Base-by-base conservation (phyloP, 805 yeast genomes). In the Sungouiella blattae region DNA sequence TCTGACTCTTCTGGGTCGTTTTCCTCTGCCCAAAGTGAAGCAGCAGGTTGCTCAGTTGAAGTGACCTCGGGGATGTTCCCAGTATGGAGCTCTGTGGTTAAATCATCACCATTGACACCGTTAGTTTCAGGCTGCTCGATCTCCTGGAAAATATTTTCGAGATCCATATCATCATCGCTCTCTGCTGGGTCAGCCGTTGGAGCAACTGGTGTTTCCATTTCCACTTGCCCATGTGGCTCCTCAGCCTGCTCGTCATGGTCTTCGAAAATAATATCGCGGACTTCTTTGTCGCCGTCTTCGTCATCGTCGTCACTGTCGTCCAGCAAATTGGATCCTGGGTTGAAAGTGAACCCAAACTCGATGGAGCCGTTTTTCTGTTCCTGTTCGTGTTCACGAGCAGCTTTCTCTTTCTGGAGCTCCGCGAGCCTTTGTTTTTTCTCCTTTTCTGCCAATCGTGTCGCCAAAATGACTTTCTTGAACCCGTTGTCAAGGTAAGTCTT, bases 311-410 rank as follows among this genome's bases (percentile, higher is more conserved):
- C 49, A n/a, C 47, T 41, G 11, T 46, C 52, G n/a, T n/a, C n/a
- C 44, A 44, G 47, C 4, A 43, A 18, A 21, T 32, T 38, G 6
- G 46, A n/a, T 5, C 35, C 32, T 12, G 60, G 55, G 14, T 61
- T 62, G 36, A 58, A 51, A 44, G 41, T 67, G 33, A 69, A 43
- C 46, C 71, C 44, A 56, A 60, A 34, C 54, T 59, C 40, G 46
- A 48, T 27, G 40, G 43, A 37, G 67, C 61, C 32, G 40, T 47
- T 22, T 52, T 53, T 40, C 57, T 57, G 33, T 55, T 61, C 39
- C 43, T 44, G 30, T 63, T 69, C 44, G 61, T 59, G 36, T 52
- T 44, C 41, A 39, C 37, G 39, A 56, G 33, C 38, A 46, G 53
- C 44, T 24, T 28, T 47, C 38, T 33, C 52, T 34, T 40, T 50